Evolutionary conservation across 208 protist genomes (phyloP).

Genomic region (Crithidia thermophila): DNA sequence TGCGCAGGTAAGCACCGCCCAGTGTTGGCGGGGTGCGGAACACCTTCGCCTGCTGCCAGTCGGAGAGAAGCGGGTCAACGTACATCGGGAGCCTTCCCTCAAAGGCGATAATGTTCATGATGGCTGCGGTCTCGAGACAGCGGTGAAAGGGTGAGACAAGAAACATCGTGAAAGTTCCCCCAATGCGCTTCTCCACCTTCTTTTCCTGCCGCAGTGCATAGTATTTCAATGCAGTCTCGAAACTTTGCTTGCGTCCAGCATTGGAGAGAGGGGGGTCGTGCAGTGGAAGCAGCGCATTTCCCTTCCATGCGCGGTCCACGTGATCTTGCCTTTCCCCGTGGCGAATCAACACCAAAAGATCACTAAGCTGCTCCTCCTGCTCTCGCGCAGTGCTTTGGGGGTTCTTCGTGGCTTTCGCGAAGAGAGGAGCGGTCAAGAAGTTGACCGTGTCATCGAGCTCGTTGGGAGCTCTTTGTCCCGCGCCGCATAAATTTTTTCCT

Average conservation of each 20-base stretch:
- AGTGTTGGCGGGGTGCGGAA: slow-evolving; percentile 65
- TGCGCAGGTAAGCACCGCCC: slow-evolving; percentile 51
- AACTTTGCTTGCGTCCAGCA: slow-evolving; percentile 66
- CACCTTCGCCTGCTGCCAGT: slow-evolving; percentile 80
- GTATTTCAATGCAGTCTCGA: slow-evolving; percentile 80
- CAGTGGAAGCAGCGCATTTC: slow-evolving; percentile 54
- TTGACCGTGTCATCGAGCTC: slow-evolving; percentile 24
- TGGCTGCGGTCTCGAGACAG: slow-evolving; percentile 79
- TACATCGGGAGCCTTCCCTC: slow-evolving; percentile 69
- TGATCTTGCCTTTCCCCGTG: slow-evolving; percentile 87
- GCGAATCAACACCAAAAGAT: slow-evolving; percentile 69
- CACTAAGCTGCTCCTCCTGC: slow-evolving; percentile 42
- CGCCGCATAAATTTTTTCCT: background rate
- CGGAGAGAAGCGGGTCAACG: slow-evolving; percentile 74
- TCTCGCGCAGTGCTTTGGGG: slow-evolving; percentile 25
- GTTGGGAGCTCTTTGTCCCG: background rate
- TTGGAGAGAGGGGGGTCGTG: slow-evolving; percentile 83
- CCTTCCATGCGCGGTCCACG: slow-evolving; percentile 66
- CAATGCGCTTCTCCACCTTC: slow-evolving; percentile 59
- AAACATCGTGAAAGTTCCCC: slow-evolving; percentile 64
- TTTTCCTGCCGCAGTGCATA: slow-evolving; percentile 45
- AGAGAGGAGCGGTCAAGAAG: slow-evolving; percentile 63
- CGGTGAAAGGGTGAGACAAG: slow-evolving; percentile 84
- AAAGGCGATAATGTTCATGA: slow-evolving; percentile 83
- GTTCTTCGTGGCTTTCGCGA: slow-evolving; percentile 58